Percentiles rank a stretch among this genome's conserved stretches.
Conservation (phyloP, 345 rosid species). For the Salix koriyanagi region DNA sequence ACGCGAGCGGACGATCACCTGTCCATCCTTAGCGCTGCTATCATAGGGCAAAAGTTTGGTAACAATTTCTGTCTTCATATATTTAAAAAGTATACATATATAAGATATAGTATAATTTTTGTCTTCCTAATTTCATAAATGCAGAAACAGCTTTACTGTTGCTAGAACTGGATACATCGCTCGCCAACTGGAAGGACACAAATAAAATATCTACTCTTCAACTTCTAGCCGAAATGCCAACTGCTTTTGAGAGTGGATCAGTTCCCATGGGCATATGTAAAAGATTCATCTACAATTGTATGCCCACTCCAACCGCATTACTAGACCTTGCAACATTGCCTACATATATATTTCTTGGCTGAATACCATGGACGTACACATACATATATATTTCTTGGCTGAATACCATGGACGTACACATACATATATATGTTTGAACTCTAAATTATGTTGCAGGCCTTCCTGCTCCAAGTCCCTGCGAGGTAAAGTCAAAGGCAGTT, state of each 20-base stretch:
- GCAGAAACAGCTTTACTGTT: constrained; percentile 23
- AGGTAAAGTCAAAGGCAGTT: too few species aligned
- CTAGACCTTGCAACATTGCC: too few species aligned
- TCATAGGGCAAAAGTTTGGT: constrained; percentile 25
- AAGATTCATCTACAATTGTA: constrained; percentile 7
- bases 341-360: too few species aligned
- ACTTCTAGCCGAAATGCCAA: constrained; percentile 16
- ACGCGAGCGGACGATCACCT: background rate
- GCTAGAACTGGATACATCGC: background rate
- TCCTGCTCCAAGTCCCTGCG: rapidly evolving
- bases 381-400: too few species aligned
- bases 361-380: too few species aligned
- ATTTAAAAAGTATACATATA: too few species aligned
- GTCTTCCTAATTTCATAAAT: too few species aligned
- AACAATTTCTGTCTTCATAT: background rate
- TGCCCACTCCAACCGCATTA: background rate
- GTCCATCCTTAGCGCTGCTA: constrained; percentile 25
- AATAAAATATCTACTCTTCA: constrained; percentile 16
- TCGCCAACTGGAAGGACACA: constrained; percentile 1
- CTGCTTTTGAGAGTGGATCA: background rate
- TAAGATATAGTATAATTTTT: background rate
- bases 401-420: too few species aligned
- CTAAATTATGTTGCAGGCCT: too few species aligned
- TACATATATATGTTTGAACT: too few species aligned
- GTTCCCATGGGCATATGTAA: background rate